Evolutionary conservation across 2,329 filamentous ascomycete genomes (phyloP).

Genomic region (Aspergillus versicolor): DNA sequence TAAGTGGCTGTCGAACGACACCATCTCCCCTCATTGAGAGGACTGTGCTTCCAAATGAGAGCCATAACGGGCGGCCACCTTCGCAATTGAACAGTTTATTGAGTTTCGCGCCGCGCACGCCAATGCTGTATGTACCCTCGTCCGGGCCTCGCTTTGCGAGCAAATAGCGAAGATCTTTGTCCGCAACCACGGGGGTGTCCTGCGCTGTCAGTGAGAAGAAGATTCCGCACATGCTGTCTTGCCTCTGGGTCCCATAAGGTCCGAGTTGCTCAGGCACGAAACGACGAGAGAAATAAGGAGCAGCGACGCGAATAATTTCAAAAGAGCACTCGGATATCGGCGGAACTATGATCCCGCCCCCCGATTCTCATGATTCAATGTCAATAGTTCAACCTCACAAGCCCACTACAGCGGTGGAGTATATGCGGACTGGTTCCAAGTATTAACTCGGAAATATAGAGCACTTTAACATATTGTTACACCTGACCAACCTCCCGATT

Average conservation of each 20-base stretch:
- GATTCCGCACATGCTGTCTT: slow-evolving; percentile 50
- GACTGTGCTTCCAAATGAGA: slow-evolving; percentile 78
- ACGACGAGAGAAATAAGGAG: background rate
- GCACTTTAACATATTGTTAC: background rate
- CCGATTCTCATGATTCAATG: slow-evolving; percentile 39
- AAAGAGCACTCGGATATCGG: slow-evolving; percentile 23
- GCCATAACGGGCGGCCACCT: slow-evolving; percentile 34
- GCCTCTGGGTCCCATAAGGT: background rate
- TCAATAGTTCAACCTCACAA: slow-evolving; percentile 7
- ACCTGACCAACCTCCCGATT: background rate
- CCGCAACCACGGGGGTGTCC: slow-evolving; percentile 26
- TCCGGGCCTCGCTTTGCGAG: slow-evolving; percentile 47
- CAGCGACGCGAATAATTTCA: slow-evolving; percentile 2
- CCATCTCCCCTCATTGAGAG: slow-evolving; percentile 80
- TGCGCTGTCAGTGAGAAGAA: slow-evolving; percentile 49
- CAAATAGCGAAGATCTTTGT: slow-evolving; percentile 32
- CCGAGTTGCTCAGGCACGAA: background rate
- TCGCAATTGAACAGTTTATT: slow-evolving; percentile 10
- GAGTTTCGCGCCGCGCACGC: slow-evolving; percentile 22
- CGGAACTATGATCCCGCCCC: slow-evolving; percentile 34
- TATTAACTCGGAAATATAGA: background rate
- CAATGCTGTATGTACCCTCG: slow-evolving; percentile 24
- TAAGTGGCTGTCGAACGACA: slow-evolving; percentile 71
- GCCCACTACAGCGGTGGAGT: background rate
- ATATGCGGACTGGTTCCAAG: background rate